Conservation (phyloP, 1,284 basidiomycete genomes). For the Pascua guehoae region DNA sequence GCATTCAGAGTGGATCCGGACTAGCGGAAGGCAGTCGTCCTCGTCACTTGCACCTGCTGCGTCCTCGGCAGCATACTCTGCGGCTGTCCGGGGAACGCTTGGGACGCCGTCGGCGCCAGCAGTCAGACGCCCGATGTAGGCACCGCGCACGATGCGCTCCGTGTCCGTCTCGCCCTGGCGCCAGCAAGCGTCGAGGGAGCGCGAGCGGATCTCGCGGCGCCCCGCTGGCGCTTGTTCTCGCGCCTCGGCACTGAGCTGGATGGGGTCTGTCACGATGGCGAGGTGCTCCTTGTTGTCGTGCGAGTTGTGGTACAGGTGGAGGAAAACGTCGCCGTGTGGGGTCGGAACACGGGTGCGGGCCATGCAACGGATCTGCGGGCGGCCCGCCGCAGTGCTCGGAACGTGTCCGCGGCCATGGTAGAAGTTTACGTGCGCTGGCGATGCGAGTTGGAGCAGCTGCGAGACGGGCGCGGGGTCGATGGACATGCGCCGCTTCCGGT, state of each 20-base stretch:
- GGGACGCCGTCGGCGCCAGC: constrained; percentile 33
- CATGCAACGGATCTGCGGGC: constrained; percentile 62
- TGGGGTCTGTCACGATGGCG: constrained; percentile 91
- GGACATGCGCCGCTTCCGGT: constrained; percentile 39
- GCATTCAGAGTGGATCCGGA: constrained; percentile 97
- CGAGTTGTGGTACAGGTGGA: constrained; percentile 73
- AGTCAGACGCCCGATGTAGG: constrained; percentile 77
- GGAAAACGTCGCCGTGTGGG: constrained; percentile 87
- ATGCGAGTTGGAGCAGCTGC: constrained; percentile 36
- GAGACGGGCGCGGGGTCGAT: constrained; percentile 42
- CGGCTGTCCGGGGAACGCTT: constrained; percentile 18
- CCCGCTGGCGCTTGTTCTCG: constrained; percentile 34
- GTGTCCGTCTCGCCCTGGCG: constrained; percentile 80
- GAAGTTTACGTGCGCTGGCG: constrained; percentile 21
- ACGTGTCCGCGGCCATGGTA: constrained; percentile 15
- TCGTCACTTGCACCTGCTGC: constrained; percentile 10
- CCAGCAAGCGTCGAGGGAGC: constrained; percentile 82
- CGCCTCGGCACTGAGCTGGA: constrained; percentile 60
- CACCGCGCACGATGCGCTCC: constrained; percentile 89
- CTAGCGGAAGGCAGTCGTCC: constrained; percentile 62
- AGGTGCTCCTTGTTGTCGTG: constrained; percentile 97
- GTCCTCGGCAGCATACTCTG: constrained; percentile 9
- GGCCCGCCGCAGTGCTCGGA: constrained; percentile 6
- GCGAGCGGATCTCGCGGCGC: constrained; percentile 65
- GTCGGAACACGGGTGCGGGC: constrained; percentile 96